Conservation (phyloP, 2,329 filamentous ascomycete species). For the Arthroderma uncinatum region DNA sequence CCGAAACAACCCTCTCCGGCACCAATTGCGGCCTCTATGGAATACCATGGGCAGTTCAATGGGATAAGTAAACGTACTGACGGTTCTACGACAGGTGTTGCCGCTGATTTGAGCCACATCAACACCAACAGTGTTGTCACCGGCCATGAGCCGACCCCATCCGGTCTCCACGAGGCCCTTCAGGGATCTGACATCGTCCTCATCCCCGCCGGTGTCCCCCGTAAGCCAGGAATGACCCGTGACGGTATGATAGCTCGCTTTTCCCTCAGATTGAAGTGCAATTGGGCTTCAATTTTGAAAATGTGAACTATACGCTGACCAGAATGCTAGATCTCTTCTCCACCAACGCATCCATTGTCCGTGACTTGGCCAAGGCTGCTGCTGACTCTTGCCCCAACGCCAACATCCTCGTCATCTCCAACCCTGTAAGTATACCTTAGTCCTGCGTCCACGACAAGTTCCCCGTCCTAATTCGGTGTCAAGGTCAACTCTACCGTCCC, state of each 20-base stretch:
- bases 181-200: conserved; percentile 87
- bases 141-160: conserved; percentile 69
- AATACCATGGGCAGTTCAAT: background rate
- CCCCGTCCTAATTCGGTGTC: background rate
- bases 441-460: background rate
- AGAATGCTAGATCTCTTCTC: conserved; percentile 75
- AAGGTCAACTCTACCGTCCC: conserved; percentile 98
- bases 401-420: conserved; percentile 94
- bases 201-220: conserved; percentile 95
- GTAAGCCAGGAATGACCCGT: conserved; percentile 99
- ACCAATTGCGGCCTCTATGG: background rate
- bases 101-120: conserved; percentile 95
- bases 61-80: conserved; percentile 11
- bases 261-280: background rate
- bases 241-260: conserved; percentile 48
- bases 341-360: conserved; percentile 99
- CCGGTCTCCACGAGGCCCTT: conserved; percentile 66
- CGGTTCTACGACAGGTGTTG: conserved; percentile 59
- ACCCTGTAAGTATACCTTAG: conserved; percentile 53
- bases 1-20: background rate
- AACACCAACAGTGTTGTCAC: conserved; percentile 95
- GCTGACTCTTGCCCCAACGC: conserved; percentile 82
- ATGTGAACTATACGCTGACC: background rate
- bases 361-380: conserved; percentile 90
- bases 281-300: background rate